Conservation (phyloP, 495 filamentous ascomycete species). For the Penicillium paradoxum region DNA sequence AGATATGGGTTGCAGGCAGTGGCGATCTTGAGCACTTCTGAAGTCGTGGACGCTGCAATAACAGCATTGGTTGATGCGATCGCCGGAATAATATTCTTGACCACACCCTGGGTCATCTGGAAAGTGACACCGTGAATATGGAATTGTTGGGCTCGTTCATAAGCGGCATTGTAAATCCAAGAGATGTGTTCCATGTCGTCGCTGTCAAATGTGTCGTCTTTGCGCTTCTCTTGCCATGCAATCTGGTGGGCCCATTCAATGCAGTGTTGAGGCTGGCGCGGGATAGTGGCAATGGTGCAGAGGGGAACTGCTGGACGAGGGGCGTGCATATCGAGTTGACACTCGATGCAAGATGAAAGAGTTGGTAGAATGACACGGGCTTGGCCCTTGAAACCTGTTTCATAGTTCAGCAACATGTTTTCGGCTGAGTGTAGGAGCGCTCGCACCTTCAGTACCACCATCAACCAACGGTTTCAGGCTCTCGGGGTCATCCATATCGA, state of each 20-base stretch:
- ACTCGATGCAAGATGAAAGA: constrained; percentile 93
- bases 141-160: constrained; percentile 77
- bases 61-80: constrained; percentile 98
- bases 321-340: constrained; percentile 96
- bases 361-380: constrained; percentile 89
- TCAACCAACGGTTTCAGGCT: constrained; percentile 89
- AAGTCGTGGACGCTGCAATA: constrained; percentile 90
- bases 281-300: constrained; percentile 94
- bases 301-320: constrained; percentile 90
- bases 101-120: constrained; percentile 92
- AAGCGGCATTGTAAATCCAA: constrained; percentile 89
- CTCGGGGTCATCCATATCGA: constrained; percentile 72
- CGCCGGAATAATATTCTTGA: constrained; percentile 99
- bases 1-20: constrained; percentile 76
- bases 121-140: constrained; percentile 92
- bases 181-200: constrained; percentile 96
- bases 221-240: constrained; percentile 59
- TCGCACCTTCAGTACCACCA: constrained; percentile 84
- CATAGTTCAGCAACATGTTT: constrained; percentile 11
- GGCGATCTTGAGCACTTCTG: constrained; percentile 92
- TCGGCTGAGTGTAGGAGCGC: neutral
- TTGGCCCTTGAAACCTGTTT: constrained; percentile 87
- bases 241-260: constrained; percentile 99
- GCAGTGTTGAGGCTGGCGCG: constrained; percentile 95
- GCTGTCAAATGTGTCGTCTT: constrained; percentile 71